A percentile compares a stretch with the other conserved stretches of the same genome.
Evolutionary conservation across 2,329 filamentous ascomycete genomes (phyloP).

Genomic region (Phyllosticta ampelicida): DNA sequence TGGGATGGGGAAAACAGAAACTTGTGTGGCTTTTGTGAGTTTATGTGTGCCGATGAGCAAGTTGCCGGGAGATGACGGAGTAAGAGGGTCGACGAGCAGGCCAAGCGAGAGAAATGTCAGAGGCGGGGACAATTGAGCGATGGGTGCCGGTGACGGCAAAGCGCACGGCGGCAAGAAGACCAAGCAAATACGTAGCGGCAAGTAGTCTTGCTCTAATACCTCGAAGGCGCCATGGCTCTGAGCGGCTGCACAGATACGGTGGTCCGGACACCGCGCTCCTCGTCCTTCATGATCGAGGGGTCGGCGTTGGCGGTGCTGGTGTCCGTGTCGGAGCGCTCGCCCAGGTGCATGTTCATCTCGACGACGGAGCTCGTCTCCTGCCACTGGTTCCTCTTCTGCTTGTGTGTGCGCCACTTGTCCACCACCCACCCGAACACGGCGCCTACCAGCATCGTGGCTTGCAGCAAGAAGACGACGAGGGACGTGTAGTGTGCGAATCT

Average conservation of each 20-base stretch:
- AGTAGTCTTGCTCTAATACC: not conserved
- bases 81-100: no score
- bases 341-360: conserved; percentile 10
- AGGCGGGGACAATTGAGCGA: not conserved
- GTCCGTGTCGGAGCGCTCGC: not conserved
- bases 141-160: not conserved
- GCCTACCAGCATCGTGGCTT: conserved; percentile 22
- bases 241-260: not conserved
- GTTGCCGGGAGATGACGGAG: no score
- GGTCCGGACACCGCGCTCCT: not conserved
- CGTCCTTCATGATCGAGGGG: not conserved
- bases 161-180: not conserved
- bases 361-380: conserved; percentile 7
- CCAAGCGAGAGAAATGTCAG: no score
- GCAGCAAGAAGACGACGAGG: conserved; percentile 30
- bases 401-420: conserved; percentile 26
- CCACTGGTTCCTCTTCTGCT: conserved; percentile 21
- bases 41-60: no score
- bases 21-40: no score
- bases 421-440: conserved; percentile 27
- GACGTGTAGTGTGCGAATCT: conserved; percentile 36
- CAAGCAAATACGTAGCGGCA: not conserved
- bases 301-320: not conserved
- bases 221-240: not conserved
- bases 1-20: no score